Base-by-base conservation (phyloP, 1,139 yeast species). In the Zygotorulaspora mrakii region DNA sequence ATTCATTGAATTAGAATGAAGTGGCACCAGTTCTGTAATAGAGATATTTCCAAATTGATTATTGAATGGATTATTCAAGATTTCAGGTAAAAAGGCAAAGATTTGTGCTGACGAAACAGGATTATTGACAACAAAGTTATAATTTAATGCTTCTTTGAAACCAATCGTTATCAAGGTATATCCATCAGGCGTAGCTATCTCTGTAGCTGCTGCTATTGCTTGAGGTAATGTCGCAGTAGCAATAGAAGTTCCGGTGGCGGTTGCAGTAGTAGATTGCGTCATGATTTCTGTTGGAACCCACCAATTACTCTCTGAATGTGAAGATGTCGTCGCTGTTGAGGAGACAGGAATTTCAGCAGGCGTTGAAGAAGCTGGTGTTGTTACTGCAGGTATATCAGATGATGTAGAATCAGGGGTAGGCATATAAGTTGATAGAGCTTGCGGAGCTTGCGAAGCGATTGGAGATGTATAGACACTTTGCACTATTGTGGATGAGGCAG, bases 51-150 rank as follows among this genome's bases (percentile, higher is more conserved):
- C 49, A 31, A 62, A 59, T 13, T 59, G 46, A 5, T 54, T 56
- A 16, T 65, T 54, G 55, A 80, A 80, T 48, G 87, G 82, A 54
- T 59, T 70, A 3, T 63, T 60, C 48, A 83, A 67, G 7, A 74
- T 76, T 25, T 59, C 60, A 24, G 91, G 89, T 54, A 83, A 70
- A 60, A 74, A 81, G 55, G 80, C 77, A 66, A 83, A 81, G 26
- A 83, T 79, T 62, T 83, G 91, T 2, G 89, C 89, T 23, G 87
- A 77, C 6, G 87, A 71, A 46, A 79, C 66, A 1, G 87, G 71
- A 55, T 79, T 76, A 39, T 69, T 64, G 30, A 80, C 87, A 44
- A 82, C 82, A 59, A 82, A 83, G 33, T 83, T 81, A 61, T 81
- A 83, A 59, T 81, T 82, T 65, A 82, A 73, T 10, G 77, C 74